Evolutionary conservation across 192 early-diverging fungal species (phyloP).

Genomic region (Oehlia diaphana): DNA sequence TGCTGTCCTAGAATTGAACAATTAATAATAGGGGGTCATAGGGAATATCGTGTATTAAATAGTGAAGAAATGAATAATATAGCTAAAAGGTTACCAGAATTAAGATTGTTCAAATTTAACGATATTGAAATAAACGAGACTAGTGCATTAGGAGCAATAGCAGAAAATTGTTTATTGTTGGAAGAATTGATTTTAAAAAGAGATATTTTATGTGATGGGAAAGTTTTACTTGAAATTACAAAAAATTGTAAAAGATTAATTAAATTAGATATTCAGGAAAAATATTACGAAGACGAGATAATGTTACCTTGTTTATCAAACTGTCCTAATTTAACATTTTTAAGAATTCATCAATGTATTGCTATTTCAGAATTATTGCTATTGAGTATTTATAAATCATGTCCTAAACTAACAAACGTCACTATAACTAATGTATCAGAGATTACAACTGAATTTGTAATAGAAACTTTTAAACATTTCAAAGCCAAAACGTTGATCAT

Average conservation of each 20-base stretch:
- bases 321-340: constrained; percentile 4
- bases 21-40: not conserved
- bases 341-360: constrained; percentile 23
- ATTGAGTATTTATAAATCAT: constrained; percentile 11
- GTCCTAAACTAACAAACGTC: not conserved
- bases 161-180: constrained; percentile 7
- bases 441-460: not conserved
- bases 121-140: not conserved
- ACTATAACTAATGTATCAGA: not conserved
- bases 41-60: not conserved
- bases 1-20: constrained; percentile 18
- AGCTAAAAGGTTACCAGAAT: not conserved
- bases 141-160: not conserved
- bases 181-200: constrained; percentile 26
- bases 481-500: not conserved
- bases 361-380: not conserved
- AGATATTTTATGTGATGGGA: constrained; percentile 6
- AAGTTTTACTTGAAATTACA: constrained; percentile 5
- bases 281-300: constrained; percentile 16
- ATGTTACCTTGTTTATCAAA: not conserved
- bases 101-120: constrained; percentile 13
- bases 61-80: not conserved
- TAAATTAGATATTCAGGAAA: constrained; percentile 1
- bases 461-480: constrained; percentile 1
- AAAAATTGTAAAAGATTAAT: constrained; percentile 7